Conservation (phyloP, 2,329 filamentous ascomycete genomes). For the Bipolaris cookei region DNA sequence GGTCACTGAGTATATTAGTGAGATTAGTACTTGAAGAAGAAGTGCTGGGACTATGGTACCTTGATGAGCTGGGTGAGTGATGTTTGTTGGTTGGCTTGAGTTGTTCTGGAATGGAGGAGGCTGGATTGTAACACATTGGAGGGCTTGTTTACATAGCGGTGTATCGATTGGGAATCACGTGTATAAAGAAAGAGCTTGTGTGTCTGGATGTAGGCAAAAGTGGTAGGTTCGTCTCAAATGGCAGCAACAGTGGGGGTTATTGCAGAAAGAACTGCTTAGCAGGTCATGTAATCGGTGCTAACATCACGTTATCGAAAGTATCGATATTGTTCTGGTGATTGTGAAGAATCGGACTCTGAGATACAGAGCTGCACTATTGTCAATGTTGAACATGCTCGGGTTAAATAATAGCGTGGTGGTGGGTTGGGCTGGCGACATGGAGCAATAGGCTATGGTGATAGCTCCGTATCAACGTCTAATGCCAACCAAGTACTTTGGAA, state of each 20-base stretch:
- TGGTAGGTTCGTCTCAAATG: background rate
- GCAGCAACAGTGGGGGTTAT: background rate
- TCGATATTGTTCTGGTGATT: conserved; percentile 34
- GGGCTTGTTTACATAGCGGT: background rate
- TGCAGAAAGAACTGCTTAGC: background rate
- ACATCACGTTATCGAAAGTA: conserved; percentile 32
- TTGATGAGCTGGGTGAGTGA: background rate
- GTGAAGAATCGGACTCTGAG: conserved; percentile 33
- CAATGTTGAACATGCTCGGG: conserved; percentile 24
- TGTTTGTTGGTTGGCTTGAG: background rate
- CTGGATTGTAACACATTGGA: background rate
- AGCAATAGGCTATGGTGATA: background rate
- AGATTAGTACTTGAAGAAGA: background rate
- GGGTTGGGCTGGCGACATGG: background rate
- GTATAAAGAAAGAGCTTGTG: background rate
- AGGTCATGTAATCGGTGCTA: background rate
- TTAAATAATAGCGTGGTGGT: conserved; percentile 16
- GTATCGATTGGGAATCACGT: background rate
- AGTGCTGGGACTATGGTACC: background rate
- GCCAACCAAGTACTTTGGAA: background rate
- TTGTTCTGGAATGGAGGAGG: too few species aligned
- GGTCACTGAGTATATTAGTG: background rate
- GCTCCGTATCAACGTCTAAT: background rate
- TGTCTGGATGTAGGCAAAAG: background rate
- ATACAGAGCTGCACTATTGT: conserved; percentile 33